Conservation (phyloP, 2,329 filamentous ascomycete genomes). For the Diaporthe citriasiana region DNA sequence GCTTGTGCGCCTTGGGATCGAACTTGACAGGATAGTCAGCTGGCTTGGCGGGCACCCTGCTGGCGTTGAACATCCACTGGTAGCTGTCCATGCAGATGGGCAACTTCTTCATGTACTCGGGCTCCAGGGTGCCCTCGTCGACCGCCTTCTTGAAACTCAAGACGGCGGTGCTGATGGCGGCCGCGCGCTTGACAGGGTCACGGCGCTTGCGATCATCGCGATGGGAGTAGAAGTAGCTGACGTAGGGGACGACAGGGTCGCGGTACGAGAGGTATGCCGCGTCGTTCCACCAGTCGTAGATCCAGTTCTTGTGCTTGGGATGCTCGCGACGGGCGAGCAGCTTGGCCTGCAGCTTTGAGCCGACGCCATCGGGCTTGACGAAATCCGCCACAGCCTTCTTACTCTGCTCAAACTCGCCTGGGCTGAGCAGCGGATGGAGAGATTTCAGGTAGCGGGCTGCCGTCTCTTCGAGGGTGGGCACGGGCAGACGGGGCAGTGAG, state of each 20-base stretch:
- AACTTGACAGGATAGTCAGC: slow-evolving; percentile 89
- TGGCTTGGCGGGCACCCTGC: slow-evolving; percentile 85
- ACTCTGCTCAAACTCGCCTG: slow-evolving; percentile 77
- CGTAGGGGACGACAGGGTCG: slow-evolving; percentile 96
- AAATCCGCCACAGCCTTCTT: slow-evolving; percentile 91
- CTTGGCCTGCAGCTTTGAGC: slow-evolving; percentile 88
- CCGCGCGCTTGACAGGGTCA: slow-evolving; percentile 92
- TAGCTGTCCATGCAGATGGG: slow-evolving; percentile 99
- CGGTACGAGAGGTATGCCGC: slow-evolving; percentile 93
- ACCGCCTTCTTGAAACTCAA: slow-evolving; percentile 97
- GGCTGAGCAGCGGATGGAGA: slow-evolving; percentile 79
- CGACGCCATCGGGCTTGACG: slow-evolving; percentile 86
- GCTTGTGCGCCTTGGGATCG: slow-evolving; percentile 79
- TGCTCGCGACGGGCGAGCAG: slow-evolving; percentile 84
- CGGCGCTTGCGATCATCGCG: slow-evolving; percentile 90
- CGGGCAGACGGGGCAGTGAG: slow-evolving; percentile 83
- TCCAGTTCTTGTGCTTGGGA: slow-evolving; percentile 90
- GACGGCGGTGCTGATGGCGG: slow-evolving; percentile 86
- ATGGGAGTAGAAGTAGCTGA: slow-evolving; percentile 99
- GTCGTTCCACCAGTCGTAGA: slow-evolving; percentile 99
- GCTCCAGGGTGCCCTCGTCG: slow-evolving; percentile 85
- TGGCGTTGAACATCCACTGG: slow-evolving; percentile 98
- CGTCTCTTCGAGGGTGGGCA: slow-evolving; percentile 87
- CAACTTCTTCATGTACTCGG: slow-evolving; percentile 98
- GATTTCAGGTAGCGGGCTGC: slow-evolving; percentile 84